Evolutionary conservation across 257 asterid genomes (phyloP), one percentile per base, ranked within the genome.

Genomic region (Catharanthus roseus): DNA sequence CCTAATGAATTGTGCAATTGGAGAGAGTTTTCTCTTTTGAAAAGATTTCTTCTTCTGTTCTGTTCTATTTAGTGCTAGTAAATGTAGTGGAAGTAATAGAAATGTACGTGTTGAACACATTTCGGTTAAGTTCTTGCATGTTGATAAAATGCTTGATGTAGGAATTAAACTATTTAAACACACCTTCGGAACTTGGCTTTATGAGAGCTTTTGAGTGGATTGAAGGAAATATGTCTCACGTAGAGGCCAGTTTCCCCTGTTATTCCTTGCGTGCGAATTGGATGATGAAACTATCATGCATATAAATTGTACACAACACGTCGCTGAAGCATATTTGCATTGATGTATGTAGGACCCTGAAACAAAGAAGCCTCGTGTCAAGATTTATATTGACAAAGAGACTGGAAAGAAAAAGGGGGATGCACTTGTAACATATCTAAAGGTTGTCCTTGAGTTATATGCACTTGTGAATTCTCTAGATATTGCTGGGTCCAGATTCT

Each of bases 391-490:
- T 24, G 92, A 95, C 84, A 91, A 82, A 81, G 90, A 85, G 82
- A 95, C 95, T 81, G 97, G 97, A 76, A 84, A 71, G 76, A 81
- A 86, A 77, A 95, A 95, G 65, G 99, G 97, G 50, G 99, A 95
- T 85, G 99, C 99, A 69, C 91, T 91, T 58, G 90, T 95, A 55
- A 85, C 97, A 62, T 95, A 86, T 77, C 82, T 91, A 77, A 91
- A 88, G 97, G 99, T 95, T 84, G 72, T 76, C 63, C 64, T 76
- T 67, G 69, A 44, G 72, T 75, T 77, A 67, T 74, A 53, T 33
- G 38, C 66, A 49, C 71, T 49, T 78, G 55, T 12, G 36, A 70
- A 29, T 39, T 21, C 67, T 23, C 5, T 42, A 39, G 23, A 56
- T 77, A 18, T 38, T 63, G 16, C n/a, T 38, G 24, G 13, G 61